Conservation (phyloP, 169 alveolate species). For the Cryptosporidium ryanae region DNA sequence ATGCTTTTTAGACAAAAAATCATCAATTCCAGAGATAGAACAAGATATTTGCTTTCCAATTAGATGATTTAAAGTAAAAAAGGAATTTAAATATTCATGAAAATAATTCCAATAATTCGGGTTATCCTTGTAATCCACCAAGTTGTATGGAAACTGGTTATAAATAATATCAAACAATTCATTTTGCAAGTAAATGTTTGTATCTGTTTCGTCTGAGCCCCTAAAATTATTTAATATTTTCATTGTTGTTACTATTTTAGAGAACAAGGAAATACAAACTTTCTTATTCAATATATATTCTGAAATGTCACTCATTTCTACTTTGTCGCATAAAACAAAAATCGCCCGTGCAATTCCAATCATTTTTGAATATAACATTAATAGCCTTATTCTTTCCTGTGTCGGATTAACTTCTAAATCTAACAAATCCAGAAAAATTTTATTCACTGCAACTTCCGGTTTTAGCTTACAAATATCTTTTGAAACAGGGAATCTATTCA, state of each 20-base stretch:
- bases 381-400: slow-evolving; percentile 18
- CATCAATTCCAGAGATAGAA: neutral
- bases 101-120: slow-evolving; percentile 45
- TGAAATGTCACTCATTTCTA: too few species aligned
- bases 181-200: slow-evolving; percentile 34
- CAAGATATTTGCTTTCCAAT: slow-evolving; percentile 1
- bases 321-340: neutral
- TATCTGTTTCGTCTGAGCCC: neutral
- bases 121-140: slow-evolving; percentile 5
- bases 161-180: slow-evolving; percentile 37
- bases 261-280: neutral
- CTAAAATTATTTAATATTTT: slow-evolving; percentile 29
- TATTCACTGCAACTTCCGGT: slow-evolving; percentile 22
- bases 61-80: slow-evolving; percentile 3
- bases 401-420: slow-evolving; percentile 8
- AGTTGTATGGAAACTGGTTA: slow-evolving; percentile 35
- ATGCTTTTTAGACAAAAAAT: slow-evolving; percentile 5
- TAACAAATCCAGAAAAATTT: slow-evolving; percentile 7
- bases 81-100: slow-evolving; percentile 13
- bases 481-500: neutral
- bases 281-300: neutral
- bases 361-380: slow-evolving; percentile 23
- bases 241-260: neutral
- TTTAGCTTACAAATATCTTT: slow-evolving; percentile 12
- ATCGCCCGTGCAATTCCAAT: slow-evolving; percentile 44